These are phyloP conservation scores for Globisporangium viniferum DNA, from an alignment of 352 stramenopile species.

Conservation along the genomic window DNA sequence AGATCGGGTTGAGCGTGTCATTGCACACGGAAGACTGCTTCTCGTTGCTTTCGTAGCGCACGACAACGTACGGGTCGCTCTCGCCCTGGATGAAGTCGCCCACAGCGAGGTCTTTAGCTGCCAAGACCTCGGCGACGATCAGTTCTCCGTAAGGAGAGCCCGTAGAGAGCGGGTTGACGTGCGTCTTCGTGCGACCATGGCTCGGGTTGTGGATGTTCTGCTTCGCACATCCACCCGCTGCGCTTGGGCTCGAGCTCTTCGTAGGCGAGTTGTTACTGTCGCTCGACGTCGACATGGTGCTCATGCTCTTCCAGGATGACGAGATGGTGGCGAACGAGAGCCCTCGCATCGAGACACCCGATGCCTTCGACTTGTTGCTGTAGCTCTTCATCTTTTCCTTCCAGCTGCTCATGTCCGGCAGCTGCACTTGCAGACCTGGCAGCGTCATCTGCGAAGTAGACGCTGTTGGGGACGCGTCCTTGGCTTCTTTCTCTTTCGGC, in stretches of 20 bases:
- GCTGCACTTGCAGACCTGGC: constrained; percentile 21
- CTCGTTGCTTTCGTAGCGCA: constrained; percentile 33
- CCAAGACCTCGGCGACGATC: constrained; percentile 61
- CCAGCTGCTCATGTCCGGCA: constrained; percentile 38
- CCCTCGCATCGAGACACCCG: constrained; percentile 30
- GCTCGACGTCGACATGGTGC: constrained; percentile 15
- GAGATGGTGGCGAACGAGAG: constrained; percentile 44
- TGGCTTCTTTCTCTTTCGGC: not conserved
- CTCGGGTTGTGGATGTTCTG: constrained; percentile 55
- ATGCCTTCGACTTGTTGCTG: constrained; percentile 18
- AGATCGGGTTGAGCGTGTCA: constrained; percentile 28
- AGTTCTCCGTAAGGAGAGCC: constrained; percentile 65
- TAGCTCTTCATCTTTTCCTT: constrained; percentile 49
- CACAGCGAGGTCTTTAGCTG: constrained; percentile 40
- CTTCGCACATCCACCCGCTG: constrained; percentile 23
- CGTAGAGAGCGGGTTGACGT: constrained; percentile 25
- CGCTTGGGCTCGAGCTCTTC: constrained; percentile 9
- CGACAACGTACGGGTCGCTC: constrained; percentile 41
- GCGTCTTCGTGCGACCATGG: constrained; percentile 14
- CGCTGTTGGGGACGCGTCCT: constrained; percentile 16
- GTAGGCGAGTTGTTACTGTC: constrained; percentile 10
- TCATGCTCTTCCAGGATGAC: constrained; percentile 47
- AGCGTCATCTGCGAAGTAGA: constrained; percentile 15
- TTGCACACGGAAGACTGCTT: constrained; percentile 33
- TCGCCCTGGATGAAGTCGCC: constrained; percentile 40